phyloP scores from a whole-genome alignment of 495 filamentous ascomycete genomes.

The Choiromyces venosus region DNA sequence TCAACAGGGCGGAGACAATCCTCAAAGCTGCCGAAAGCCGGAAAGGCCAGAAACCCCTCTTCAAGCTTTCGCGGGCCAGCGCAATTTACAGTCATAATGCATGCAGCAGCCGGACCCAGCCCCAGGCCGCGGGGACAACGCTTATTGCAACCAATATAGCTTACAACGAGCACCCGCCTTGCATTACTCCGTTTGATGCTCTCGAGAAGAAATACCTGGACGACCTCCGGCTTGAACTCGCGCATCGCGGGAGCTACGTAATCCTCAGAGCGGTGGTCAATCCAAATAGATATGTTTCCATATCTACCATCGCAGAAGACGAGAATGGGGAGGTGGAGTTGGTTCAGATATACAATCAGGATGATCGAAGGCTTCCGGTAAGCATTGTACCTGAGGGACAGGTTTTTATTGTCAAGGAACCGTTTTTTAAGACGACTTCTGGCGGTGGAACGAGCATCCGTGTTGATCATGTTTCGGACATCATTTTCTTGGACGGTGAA shows the following conservation, averaged over 20 bases:
- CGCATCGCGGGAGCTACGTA: slow-evolving; percentile 24
- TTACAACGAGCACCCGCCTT: slow-evolving; percentile 19
- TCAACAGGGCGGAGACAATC: not conserved
- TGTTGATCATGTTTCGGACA: slow-evolving; percentile 30
- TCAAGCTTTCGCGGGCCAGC: not conserved
- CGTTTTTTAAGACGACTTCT: slow-evolving; percentile 19
- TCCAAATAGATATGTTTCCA: slow-evolving; percentile 12
- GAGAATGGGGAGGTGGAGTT: slow-evolving; percentile 26
- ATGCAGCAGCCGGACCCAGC: no score
- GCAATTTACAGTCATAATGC: not conserved
- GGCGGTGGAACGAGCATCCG: slow-evolving; percentile 17
- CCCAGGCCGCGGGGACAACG: no score
- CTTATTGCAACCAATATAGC: not conserved
- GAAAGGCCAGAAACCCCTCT: not conserved
- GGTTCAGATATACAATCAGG: slow-evolving; percentile 24
- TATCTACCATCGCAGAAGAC: slow-evolving; percentile 22
- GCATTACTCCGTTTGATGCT: not conserved
- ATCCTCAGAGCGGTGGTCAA: slow-evolving; percentile 16
- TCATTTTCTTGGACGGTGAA: slow-evolving; percentile 18
- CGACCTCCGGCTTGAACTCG: slow-evolving; percentile 15
- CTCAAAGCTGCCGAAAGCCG: not conserved
- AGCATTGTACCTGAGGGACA: slow-evolving; percentile 23
- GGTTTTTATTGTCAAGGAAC: slow-evolving; percentile 25
- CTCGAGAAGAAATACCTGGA: slow-evolving; percentile 22
- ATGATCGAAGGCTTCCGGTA: not conserved